A percentile compares a stretch with the other conserved stretches of the same genome.
phyloP scores from a whole-genome alignment of 2,329 filamentous ascomycete genomes.

The Penicillium digitatum region DNA sequence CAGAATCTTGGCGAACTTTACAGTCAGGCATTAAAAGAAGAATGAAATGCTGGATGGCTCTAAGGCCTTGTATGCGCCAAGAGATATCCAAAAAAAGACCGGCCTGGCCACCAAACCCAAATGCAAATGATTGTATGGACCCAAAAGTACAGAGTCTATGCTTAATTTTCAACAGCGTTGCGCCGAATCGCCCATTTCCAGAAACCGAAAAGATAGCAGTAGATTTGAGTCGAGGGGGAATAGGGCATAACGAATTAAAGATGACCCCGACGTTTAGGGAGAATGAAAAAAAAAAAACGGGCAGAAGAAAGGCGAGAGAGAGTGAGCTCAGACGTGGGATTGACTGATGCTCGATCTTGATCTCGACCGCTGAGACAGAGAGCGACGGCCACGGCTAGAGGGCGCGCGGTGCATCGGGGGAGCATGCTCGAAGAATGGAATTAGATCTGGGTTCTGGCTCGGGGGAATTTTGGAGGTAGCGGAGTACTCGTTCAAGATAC shows the following conservation, averaged over 20 bases:
- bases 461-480: constrained; percentile 39
- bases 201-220: constrained; percentile 1
- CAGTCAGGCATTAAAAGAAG: neutral
- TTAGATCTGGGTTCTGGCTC: constrained; percentile 46
- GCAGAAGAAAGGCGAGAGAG: neutral
- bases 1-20: neutral
- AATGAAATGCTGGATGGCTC: neutral
- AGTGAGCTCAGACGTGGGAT: constrained; percentile 16
- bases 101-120: neutral
- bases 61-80: neutral
- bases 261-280: neutral
- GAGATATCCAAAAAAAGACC: constrained; percentile 1
- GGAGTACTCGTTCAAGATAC: constrained; percentile 40
- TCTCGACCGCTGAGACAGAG: constrained; percentile 36
- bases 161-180: constrained; percentile 1
- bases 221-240: neutral
- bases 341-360: constrained; percentile 38
- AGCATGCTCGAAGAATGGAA: constrained; percentile 44
- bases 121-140: constrained; percentile 6
- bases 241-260: neutral
- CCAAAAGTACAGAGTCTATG: constrained; percentile 7
- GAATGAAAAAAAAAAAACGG: neutral
- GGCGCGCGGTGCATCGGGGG: constrained; percentile 32
- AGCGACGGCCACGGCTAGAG: constrained; percentile 35
- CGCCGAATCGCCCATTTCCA: constrained; percentile 3